These are phyloP conservation scores for Biscogniauxia sp. DNA, from an alignment of 2,329 filamentous ascomycete species.

Conservation along the genomic window DNA sequence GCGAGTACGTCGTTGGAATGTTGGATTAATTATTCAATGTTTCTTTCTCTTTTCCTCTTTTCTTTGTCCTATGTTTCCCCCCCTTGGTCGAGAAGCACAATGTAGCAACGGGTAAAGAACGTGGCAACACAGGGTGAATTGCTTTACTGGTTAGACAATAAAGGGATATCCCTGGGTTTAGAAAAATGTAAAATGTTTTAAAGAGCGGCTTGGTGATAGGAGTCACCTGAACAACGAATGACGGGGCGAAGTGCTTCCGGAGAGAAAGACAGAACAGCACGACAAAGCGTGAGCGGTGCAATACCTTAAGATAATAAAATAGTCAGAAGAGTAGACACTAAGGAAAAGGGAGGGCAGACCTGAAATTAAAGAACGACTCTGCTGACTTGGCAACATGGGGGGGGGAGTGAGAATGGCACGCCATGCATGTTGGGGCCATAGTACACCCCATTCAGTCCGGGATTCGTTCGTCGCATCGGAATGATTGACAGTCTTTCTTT, in stretches of 20 bases:
- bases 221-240: conserved; percentile 33
- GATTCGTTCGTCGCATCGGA: conserved; percentile 10
- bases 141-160: conserved; percentile 14
- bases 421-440: conserved; percentile 2
- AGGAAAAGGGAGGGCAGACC: conserved; percentile 19
- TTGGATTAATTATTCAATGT: neutral
- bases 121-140: conserved; percentile 20
- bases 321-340: conserved; percentile 13
- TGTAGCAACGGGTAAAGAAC: conserved; percentile 16
- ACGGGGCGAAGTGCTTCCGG: conserved; percentile 27
- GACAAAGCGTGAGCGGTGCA: conserved; percentile 18
- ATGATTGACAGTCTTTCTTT: conserved; percentile 7
- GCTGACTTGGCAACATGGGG: conserved; percentile 17
- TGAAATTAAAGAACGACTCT: conserved; percentile 24
- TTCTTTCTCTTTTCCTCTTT: neutral
- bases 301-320: conserved; percentile 1
- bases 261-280: conserved; percentile 20
- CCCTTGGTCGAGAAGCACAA: conserved; percentile 12
- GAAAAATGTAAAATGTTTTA: conserved; percentile 20
- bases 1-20: conserved; percentile 7
- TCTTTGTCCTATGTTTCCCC: conserved; percentile 1
- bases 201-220: conserved; percentile 31
- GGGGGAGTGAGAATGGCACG: conserved; percentile 16
- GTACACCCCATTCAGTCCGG: conserved; percentile 9
- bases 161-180: conserved; percentile 14